Base-by-base conservation (phyloP, 257 asterid genomes). In the Ehretia macrophylla region DNA sequence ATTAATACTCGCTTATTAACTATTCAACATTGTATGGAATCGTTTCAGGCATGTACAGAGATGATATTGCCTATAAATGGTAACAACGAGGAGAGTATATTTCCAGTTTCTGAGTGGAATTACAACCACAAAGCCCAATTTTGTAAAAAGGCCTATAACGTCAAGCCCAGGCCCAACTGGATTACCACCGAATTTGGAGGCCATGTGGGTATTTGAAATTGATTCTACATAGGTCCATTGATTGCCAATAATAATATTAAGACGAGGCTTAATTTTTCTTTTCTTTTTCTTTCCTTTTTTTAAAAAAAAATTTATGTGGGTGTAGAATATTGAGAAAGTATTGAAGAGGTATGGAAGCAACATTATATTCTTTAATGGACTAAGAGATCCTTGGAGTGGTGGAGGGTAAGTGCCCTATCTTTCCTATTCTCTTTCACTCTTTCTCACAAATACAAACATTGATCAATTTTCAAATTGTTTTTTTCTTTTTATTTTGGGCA, bases 311-410 rank as follows among this genome's bases (percentile, higher is more conserved):
- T n/a, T n/a, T n/a, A n/a, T n/a, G n/a, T 0, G 0, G 11, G 44
- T 10, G 4, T 80, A 91, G 96, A 63, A 84, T 68, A 85, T 88
- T 60, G 51, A 75, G 20, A 82, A 81, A 45, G 85, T 65, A 14
- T 62, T 88, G 57, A 78, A 81, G 74, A 67, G 68, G 17, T 91
- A 82, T 39, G 96, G 95, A 4, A 88, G 95, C 80, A 91, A 88
- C 46, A 91, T 88, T 51, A 82, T 91, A 62, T 91, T 91, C 87
- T 91, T 81, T 51, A 91, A 88, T 62, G 98, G 98, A 16, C 56
- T 82, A 56, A 82, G 95, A 73, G 98, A 91, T 81, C 96, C 95
- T 10, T 91, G 98, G 96, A 88, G 98, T 51, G 93, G 90, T 20
- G 98, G 93, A 75, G 98, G 98, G 98, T 87, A 63, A 45, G 52